These are phyloP conservation scores for Cladophialophora psammophila DNA, from an alignment of 2,329 filamentous ascomycete genomes.

Conservation along the genomic window DNA sequence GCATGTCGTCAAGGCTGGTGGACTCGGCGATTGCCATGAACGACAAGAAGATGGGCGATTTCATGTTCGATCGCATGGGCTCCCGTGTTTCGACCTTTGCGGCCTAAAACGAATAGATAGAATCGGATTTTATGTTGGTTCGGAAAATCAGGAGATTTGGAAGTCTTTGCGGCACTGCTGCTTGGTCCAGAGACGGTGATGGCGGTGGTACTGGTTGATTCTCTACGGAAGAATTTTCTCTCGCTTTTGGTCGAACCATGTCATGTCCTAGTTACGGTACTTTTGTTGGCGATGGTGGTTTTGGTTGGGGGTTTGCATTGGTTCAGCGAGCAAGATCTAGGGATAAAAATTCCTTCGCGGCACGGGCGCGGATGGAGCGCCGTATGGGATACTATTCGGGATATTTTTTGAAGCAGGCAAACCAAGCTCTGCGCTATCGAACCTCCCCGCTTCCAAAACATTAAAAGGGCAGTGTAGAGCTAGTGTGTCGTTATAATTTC, in stretches of 20 bases:
- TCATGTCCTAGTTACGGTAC: not conserved
- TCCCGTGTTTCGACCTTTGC: slow-evolving; percentile 46
- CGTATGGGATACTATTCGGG: not conserved
- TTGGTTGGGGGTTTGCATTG: not conserved
- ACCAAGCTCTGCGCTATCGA: not conserved
- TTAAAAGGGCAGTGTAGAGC: not conserved
- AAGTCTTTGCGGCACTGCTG: not conserved
- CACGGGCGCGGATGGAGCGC: not conserved
- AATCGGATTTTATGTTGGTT: not conserved
- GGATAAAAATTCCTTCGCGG: not conserved
- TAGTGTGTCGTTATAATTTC: slow-evolving; percentile 59
- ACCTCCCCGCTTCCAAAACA: not conserved
- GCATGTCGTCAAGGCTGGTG: slow-evolving; percentile 57
- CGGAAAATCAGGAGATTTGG: not conserved
- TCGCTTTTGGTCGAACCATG: not conserved
- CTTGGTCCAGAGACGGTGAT: not conserved
- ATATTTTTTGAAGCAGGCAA: not conserved
- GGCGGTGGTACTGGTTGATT: not conserved
- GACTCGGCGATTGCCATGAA: slow-evolving; percentile 54
- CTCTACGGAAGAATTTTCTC: not conserved
- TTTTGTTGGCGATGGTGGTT: not conserved
- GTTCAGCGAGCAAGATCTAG: not conserved
- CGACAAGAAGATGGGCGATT: slow-evolving; percentile 51
- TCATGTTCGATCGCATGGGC: slow-evolving; percentile 54
- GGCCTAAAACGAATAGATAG: slow-evolving; percentile 16